These are phyloP conservation scores for Triangularia verruculosa DNA, from an alignment of 2,329 filamentous ascomycete genomes.

Conservation along the genomic window DNA sequence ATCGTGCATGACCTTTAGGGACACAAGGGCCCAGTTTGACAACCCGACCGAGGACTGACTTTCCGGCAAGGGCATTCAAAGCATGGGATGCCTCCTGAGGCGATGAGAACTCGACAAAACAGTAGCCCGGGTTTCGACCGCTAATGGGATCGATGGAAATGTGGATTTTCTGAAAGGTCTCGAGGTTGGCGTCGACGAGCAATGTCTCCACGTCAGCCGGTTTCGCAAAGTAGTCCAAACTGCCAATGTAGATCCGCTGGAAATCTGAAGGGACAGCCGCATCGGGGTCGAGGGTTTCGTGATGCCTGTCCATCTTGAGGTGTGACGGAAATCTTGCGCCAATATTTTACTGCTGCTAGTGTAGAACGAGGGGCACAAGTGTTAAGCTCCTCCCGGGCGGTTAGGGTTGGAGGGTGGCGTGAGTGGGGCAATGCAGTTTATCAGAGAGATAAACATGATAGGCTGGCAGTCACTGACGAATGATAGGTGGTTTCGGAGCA, in stretches of 20 bases:
- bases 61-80: constrained; percentile 54
- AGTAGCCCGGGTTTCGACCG: constrained; percentile 69
- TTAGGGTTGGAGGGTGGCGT: no score
- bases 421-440: no score
- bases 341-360: neutral
- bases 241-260: constrained; percentile 60
- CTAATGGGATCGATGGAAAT: constrained; percentile 68
- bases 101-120: constrained; percentile 65
- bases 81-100: constrained; percentile 56
- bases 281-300: neutral
- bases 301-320: neutral
- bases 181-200: constrained; percentile 35
- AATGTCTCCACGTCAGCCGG: constrained; percentile 37
- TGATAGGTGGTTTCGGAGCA: no score
- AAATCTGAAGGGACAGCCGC: neutral
- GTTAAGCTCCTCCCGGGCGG: neutral
- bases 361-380: neutral
- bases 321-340: neutral
- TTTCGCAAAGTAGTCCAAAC: constrained; percentile 56
- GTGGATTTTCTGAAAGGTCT: constrained; percentile 53
- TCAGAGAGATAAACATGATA: no score
- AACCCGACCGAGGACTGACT: constrained; percentile 53
- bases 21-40: constrained; percentile 65
- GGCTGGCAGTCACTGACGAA: no score
- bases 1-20: constrained; percentile 41